phyloP scores from a whole-genome alignment of 352 stramenopile species.

The Phytophthora kernoviae region DNA sequence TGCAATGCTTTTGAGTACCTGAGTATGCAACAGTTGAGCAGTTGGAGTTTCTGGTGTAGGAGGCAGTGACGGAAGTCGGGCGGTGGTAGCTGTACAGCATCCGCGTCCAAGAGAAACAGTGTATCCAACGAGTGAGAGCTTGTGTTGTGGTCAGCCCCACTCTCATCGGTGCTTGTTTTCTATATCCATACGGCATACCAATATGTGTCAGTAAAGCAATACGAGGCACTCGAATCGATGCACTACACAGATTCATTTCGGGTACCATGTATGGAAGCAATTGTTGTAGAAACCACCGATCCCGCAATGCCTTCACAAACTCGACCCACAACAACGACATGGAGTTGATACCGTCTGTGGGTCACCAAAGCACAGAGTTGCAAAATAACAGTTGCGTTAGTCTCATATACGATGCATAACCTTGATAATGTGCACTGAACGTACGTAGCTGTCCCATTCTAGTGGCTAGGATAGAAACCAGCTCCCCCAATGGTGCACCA shows the following conservation, averaged over 20 bases:
- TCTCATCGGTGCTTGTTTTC: constrained; percentile 39
- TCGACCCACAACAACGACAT: constrained; percentile 86
- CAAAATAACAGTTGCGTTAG: constrained; percentile 15
- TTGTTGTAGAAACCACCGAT: constrained; percentile 69
- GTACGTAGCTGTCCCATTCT: constrained; percentile 76
- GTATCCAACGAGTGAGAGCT: constrained; percentile 47
- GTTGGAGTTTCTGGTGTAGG: constrained; percentile 80
- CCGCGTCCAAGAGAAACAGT: constrained; percentile 58
- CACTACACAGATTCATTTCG: background rate
- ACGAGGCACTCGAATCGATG: background rate
- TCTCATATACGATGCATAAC: background rate
- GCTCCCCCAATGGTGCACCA: constrained; percentile 60
- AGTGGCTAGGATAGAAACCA: constrained; percentile 69
- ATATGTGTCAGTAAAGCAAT: constrained; percentile 4
- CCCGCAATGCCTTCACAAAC: constrained; percentile 77
- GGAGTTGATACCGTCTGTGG: constrained; percentile 65
- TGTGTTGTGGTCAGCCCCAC: constrained; percentile 29
- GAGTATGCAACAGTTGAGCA: constrained; percentile 83
- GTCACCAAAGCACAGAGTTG: constrained; percentile 15
- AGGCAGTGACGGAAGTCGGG: constrained; percentile 80
- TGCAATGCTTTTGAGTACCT: constrained; percentile 24
- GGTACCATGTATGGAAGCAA: constrained; percentile 77
- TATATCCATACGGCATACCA: constrained; percentile 10
- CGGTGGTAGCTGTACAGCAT: constrained; percentile 49
- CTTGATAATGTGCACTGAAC: constrained; percentile 5